These are phyloP conservation scores for Nematodospora anomalae DNA, from an alignment of 1,139 yeast species.

Conservation along the genomic window DNA sequence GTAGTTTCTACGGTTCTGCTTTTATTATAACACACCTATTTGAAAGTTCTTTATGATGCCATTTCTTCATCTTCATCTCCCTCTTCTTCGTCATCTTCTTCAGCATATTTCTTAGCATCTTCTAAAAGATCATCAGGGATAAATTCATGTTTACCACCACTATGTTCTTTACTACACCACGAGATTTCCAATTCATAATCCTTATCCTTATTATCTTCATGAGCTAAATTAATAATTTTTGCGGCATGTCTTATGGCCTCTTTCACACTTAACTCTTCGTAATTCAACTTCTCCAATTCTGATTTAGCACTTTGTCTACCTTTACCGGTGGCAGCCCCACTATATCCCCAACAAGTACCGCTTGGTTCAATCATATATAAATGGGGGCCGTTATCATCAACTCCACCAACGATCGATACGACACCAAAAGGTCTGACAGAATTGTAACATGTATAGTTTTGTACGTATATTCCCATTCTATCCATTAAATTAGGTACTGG, in stretches of 20 bases:
- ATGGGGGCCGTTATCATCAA: slow-evolving; percentile 86
- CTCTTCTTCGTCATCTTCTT: slow-evolving; percentile 77
- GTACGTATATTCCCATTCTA: slow-evolving; percentile 88
- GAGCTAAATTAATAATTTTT: slow-evolving; percentile 86
- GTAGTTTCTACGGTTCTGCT: neutral
- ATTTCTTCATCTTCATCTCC: slow-evolving; percentile 51
- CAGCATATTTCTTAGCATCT: slow-evolving; percentile 82
- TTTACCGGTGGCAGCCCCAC: slow-evolving; percentile 96
- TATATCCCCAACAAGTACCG: slow-evolving; percentile 96
- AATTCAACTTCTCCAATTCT: slow-evolving; percentile 87
- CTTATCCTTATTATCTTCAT: slow-evolving; percentile 96
- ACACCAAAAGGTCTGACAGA: slow-evolving; percentile 98
- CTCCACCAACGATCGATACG: slow-evolving; percentile 89
- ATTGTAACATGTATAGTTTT: slow-evolving; percentile 92
- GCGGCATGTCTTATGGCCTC: slow-evolving; percentile 96
- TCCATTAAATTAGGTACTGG: slow-evolving; percentile 82
- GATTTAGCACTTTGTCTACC: slow-evolving; percentile 97
- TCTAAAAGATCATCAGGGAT: slow-evolving; percentile 76
- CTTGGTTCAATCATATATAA: slow-evolving; percentile 97
- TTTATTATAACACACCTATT: no score
- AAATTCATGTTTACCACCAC: slow-evolving; percentile 76
- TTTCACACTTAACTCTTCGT: slow-evolving; percentile 63
- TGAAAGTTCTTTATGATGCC: slow-evolving; percentile 10
- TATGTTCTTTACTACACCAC: slow-evolving; percentile 74
- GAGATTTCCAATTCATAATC: slow-evolving; percentile 94